Base-by-base conservation (phyloP, 2,329 filamentous ascomycete genomes). In the Fusarium sacchari region DNA sequence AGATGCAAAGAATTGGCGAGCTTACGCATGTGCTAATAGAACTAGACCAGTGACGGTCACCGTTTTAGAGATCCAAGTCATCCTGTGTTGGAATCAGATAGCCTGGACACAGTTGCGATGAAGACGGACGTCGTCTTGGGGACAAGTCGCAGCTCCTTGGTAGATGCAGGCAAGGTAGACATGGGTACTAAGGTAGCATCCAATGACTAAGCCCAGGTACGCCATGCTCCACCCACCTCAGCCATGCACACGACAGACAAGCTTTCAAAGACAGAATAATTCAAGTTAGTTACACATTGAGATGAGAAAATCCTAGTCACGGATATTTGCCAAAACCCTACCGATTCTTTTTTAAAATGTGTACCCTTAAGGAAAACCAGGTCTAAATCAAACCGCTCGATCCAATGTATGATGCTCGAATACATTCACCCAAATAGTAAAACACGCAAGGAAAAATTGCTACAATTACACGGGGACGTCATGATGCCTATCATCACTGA, bases 1-100 rank as follows among this genome's bases (percentile, higher is more conserved):
- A 18, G 44, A 40, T 42, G 37, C 53, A 40, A 64, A 68, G 40
- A 60, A 32, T 39, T 10, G 20, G 32, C 26, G 43, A 34, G 55
- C 93, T 83, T 91, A 98, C 96, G 95, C 94, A 83, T 98, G 96
- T 50, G 91, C 90, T 24, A 98, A 88, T 74, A 98, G 88, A 62
- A 97, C 76, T 18, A 96, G 86, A 73, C 96, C 96, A 67, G 95
- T 83, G 66, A 90, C 82, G 68, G 94, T 95, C 69, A 95, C 87
- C 7, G 90, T 82, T 72, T 90, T 91, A 28, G 94, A 92, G 72
- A 93, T 82, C 86, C 92, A 89, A 64, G 91, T 89, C 94, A 96
- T 96, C 58, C 72, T 81, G 67, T 34, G 49, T 46, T 53, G 49
- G 44, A 46, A 47, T 61, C 32, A 50, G 59, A 43, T 46, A 57